Base-by-base conservation (phyloP, 371 early-diverging fungal species). In the Mortierella sp. region DNA sequence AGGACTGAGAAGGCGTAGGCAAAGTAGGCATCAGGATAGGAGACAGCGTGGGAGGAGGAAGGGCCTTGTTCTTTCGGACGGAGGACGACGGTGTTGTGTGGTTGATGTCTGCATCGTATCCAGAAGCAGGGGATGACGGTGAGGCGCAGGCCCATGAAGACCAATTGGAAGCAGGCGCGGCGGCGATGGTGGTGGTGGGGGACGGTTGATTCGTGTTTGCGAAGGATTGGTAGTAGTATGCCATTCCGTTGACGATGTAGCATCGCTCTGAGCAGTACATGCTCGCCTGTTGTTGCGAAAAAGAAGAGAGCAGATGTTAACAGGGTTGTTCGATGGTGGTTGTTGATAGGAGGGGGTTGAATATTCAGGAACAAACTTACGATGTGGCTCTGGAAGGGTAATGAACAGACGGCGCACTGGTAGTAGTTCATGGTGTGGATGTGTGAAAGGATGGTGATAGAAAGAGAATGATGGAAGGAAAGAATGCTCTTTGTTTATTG, bases 41-140 rank as follows among this genome's bases (percentile, higher is more conserved):
- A 0, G 82, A 72, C 37, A 82, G 61, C 0, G 79, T 82, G 9
- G 82, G 82, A 0, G 82, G 82, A 2, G 82, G 82, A 28, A 82
- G 37, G 10, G 28, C 50, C 73, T 82, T 82, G 59, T 78, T 75
- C 69, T 71, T 78, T 67, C 69, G 77, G 43, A 48, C 5, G 10
- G 26, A 14, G 6, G 10, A n/a, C 6, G 37, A 34, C 1, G 16
- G 16, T 6, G 34, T 19, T 26, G 73, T 5, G 14, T 28, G 34
- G 13, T 43, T 74, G 69, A 34, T 28, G 1, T 50, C 57, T 0
- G 13, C 26, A n/a, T 81, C 77, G 43, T 40, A 40, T 6, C 6
- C 43, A 0, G 77, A 11, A 21, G 34, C 53, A 5, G 64, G 21
- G 11, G 24, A 81, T 2, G 81, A 59, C 26, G 53, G 44, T 3